A percentile compares a stretch with the other conserved stretches of the same genome.
These are phyloP conservation scores for Mortierella sp. DNA, from an alignment of 371 early-diverging fungal genomes.

Conservation along the genomic window DNA sequence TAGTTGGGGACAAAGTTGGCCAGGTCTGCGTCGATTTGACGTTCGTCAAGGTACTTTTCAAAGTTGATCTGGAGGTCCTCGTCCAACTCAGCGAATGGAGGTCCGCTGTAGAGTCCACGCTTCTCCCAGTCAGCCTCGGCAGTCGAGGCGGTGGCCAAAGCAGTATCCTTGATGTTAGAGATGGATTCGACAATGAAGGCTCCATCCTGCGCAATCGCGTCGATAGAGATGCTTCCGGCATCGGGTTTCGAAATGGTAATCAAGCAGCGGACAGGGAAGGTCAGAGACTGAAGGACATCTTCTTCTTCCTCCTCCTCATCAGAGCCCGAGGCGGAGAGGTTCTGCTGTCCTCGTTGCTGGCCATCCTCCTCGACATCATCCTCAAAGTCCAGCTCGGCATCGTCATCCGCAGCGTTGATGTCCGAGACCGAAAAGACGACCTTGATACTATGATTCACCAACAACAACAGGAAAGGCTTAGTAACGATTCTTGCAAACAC, in stretches of 20 bases:
- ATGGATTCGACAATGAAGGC: slow-evolving; percentile 87
- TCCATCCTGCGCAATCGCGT: slow-evolving; percentile 84
- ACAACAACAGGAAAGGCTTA: background rate
- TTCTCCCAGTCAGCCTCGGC: slow-evolving; percentile 94
- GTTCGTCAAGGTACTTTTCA: slow-evolving; percentile 87
- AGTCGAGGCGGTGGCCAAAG: slow-evolving; percentile 73
- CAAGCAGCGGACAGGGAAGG: slow-evolving; percentile 82
- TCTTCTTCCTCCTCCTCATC: slow-evolving; percentile 67
- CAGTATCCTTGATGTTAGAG: slow-evolving; percentile 74
- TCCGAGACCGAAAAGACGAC: slow-evolving; percentile 89
- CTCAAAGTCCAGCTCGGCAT: slow-evolving; percentile 64
- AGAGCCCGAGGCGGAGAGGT: slow-evolving; percentile 56
- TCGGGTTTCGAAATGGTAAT: slow-evolving; percentile 84
- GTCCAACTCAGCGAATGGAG: slow-evolving; percentile 91
- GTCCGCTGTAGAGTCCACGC: slow-evolving; percentile 90
- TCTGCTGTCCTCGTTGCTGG: slow-evolving; percentile 52
- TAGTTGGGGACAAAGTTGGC: slow-evolving; percentile 89
- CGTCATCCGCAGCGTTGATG: slow-evolving; percentile 72
- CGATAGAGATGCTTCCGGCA: slow-evolving; percentile 83
- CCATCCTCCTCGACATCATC: slow-evolving; percentile 56
- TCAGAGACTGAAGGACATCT: slow-evolving; percentile 58
- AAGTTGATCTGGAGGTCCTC: slow-evolving; percentile 83
- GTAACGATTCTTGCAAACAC: no score
- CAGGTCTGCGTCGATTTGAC: slow-evolving; percentile 84
- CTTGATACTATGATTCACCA: slow-evolving; percentile 68